phyloP scores from a whole-genome alignment of 129 eudicot species.

The Pittosporum tobira region DNA sequence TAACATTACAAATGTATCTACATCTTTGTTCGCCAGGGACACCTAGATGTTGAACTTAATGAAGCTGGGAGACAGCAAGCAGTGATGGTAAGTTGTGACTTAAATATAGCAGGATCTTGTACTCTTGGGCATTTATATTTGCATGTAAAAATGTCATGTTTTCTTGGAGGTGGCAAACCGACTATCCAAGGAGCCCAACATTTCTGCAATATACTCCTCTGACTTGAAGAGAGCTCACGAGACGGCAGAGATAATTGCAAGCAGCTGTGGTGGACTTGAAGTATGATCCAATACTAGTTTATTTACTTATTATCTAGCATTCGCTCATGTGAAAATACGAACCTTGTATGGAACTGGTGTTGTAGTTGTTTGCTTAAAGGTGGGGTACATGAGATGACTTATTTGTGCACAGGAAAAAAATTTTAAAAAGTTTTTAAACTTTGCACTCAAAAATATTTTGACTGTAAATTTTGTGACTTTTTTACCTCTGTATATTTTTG shows the following conservation, averaged over 20 bases:
- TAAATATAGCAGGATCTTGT: constrained; percentile 1
- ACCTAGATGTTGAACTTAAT: constrained; percentile 74
- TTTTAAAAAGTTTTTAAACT: too few relatives aligned
- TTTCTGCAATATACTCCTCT: constrained; percentile 74
- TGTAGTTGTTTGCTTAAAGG: too few relatives aligned
- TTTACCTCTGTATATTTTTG: too few relatives aligned
- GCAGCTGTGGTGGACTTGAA: constrained; percentile 67
- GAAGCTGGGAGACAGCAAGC: constrained; percentile 89
- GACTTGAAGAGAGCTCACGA: constrained; percentile 76
- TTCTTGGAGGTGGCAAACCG: constrained; percentile 73
- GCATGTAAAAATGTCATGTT: constrained; percentile 5
- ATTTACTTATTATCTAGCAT: not conserved
- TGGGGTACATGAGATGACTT: not conserved
- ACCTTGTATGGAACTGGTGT: not conserved
- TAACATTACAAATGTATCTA: too few relatives aligned
- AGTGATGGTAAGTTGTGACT: constrained; percentile 45
- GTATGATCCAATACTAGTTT: constrained; percentile 32
- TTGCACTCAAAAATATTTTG: too few relatives aligned
- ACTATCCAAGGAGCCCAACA: constrained; percentile 55
- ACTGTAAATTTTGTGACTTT: too few relatives aligned
- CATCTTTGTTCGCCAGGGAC: constrained; percentile 79
- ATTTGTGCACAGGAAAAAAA: not conserved
- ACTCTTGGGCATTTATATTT: constrained; percentile 1
- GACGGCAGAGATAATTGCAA: constrained; percentile 81
- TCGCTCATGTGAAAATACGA: not conserved